Conservation (phyloP, 306 rosid species). For the Dalbergia cochinchinensis region DNA sequence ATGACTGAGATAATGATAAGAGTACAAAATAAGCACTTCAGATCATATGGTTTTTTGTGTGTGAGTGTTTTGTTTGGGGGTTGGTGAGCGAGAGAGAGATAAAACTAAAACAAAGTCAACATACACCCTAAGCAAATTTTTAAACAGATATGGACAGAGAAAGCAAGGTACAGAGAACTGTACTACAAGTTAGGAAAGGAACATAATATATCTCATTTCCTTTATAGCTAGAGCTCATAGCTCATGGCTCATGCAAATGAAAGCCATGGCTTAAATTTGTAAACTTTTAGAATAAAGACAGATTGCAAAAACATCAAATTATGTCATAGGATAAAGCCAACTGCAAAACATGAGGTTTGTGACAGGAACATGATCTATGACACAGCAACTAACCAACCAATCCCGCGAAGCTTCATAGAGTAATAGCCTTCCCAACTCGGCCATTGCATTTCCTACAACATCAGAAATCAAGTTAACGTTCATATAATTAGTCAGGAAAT, state of each 20-base stretch:
- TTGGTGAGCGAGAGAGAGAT: not conserved
- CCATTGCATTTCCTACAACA: conserved; percentile 90
- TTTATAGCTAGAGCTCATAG: not conserved
- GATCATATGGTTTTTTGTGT: too few relatives aligned
- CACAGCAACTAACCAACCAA: conserved; percentile 82
- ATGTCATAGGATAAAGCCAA: conserved; percentile 16
- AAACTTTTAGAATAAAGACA: not conserved
- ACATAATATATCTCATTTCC: not conserved
- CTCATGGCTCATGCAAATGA: not conserved
- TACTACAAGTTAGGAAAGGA: not conserved
- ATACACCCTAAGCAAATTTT: not conserved
- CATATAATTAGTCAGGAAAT: not conserved
- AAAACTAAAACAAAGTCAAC: conserved; percentile 10
- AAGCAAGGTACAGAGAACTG: not conserved
- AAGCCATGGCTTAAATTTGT: conserved; percentile 26
- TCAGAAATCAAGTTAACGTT: conserved; percentile 31
- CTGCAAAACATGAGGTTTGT: not conserved
- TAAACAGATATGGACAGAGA: not conserved
- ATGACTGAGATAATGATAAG: not conserved
- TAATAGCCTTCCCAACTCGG: conserved; percentile 92
- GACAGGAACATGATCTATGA: conserved; percentile 16
- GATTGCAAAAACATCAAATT: not conserved
- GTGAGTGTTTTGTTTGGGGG: not conserved
- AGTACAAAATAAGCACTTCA: too few relatives aligned
- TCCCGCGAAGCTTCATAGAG: conserved; percentile 93